These are phyloP conservation scores for Aspergillus hortae DNA, from an alignment of 2,329 filamentous ascomycete species.

Conservation along the genomic window DNA sequence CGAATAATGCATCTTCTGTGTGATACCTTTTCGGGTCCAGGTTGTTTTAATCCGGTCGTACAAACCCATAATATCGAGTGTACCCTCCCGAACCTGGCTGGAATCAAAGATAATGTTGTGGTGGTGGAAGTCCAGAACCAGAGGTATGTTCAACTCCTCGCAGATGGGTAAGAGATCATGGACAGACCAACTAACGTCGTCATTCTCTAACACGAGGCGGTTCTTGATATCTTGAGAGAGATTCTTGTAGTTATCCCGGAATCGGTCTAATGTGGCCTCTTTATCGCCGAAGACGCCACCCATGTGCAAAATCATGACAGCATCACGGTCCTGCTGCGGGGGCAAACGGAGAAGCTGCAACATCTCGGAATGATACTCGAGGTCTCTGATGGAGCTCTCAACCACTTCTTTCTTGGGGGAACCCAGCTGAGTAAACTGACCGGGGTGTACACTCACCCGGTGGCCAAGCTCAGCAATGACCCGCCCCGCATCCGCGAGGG, in stretches of 20 bases:
- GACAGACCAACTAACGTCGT: constrained; percentile 89
- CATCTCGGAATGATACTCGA: constrained; percentile 86
- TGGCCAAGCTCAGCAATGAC: constrained; percentile 77
- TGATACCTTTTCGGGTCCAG: constrained; percentile 80
- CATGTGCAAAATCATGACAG: constrained; percentile 93
- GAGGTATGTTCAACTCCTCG: constrained; percentile 87
- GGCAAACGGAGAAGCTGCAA: constrained; percentile 73
- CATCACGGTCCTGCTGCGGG: constrained; percentile 74
- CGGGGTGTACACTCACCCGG: constrained; percentile 83
- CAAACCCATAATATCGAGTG: constrained; percentile 70
- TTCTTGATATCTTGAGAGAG: constrained; percentile 70
- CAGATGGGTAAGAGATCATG: constrained; percentile 87
- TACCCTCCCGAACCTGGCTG: constrained; percentile 73
- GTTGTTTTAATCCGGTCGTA: constrained; percentile 76
- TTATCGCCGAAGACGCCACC: constrained; percentile 90
- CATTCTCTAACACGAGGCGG: constrained; percentile 85
- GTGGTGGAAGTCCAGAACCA: constrained; percentile 91
- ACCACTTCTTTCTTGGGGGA: constrained; percentile 78
- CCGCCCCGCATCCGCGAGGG: constrained; percentile 70
- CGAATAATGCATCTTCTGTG: constrained; percentile 95
- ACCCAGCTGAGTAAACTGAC: constrained; percentile 87
- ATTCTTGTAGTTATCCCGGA: constrained; percentile 67
- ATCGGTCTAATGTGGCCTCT: constrained; percentile 70
- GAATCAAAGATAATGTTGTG: constrained; percentile 89
- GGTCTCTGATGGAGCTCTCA: constrained; percentile 70